These are phyloP conservation scores for Artemisia annua DNA, from an alignment of 129 eudicot genomes.

Conservation along the genomic window DNA sequence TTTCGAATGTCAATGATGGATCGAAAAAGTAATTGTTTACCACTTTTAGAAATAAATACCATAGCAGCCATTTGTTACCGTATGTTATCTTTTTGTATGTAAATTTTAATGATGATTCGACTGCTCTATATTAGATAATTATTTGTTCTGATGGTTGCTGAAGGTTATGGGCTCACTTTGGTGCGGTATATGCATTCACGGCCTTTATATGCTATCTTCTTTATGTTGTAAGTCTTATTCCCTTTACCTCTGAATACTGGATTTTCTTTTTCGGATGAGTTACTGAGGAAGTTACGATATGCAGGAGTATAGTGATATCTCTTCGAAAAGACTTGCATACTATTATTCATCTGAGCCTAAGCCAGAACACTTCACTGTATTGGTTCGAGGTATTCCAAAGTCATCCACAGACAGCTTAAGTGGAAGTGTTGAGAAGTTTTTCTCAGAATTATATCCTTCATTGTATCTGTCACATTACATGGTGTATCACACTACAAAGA, in stretches of 20 bases:
- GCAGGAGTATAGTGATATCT: slow-evolving; percentile 83
- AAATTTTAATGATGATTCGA: slow-evolving; percentile 6
- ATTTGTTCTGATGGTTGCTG: slow-evolving; percentile 12
- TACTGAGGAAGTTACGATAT: too few relatives aligned
- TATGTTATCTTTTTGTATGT: slow-evolving; percentile 9
- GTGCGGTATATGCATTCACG: slow-evolving; percentile 73
- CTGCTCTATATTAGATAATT: slow-evolving; percentile 10
- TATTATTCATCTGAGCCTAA: slow-evolving; percentile 77
- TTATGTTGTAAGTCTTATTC: slow-evolving; percentile 55
- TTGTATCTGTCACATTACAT: slow-evolving; percentile 77
- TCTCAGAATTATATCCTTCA: slow-evolving; percentile 72
- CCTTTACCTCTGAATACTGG: slow-evolving; percentile 5
- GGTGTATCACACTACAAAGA: slow-evolving; percentile 70
- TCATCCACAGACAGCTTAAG: slow-evolving; percentile 57
- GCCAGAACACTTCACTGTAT: slow-evolving; percentile 76
- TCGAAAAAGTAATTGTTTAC: slow-evolving; percentile 56
- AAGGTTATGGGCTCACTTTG: slow-evolving; percentile 97
- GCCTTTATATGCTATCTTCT: slow-evolving; percentile 86
- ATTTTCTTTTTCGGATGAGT: not conserved
- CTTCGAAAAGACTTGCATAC: slow-evolving; percentile 62
- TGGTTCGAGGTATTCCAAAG: slow-evolving; percentile 82
- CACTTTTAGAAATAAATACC: slow-evolving; percentile 5
- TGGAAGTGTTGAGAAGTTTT: slow-evolving; percentile 78
- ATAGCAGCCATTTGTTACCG: slow-evolving; percentile 8
- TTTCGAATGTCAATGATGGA: slow-evolving; percentile 92